Conservation (phyloP, 1,284 basidiomycete species). For the Cutaneotrichosporon cavernicola region DNA sequence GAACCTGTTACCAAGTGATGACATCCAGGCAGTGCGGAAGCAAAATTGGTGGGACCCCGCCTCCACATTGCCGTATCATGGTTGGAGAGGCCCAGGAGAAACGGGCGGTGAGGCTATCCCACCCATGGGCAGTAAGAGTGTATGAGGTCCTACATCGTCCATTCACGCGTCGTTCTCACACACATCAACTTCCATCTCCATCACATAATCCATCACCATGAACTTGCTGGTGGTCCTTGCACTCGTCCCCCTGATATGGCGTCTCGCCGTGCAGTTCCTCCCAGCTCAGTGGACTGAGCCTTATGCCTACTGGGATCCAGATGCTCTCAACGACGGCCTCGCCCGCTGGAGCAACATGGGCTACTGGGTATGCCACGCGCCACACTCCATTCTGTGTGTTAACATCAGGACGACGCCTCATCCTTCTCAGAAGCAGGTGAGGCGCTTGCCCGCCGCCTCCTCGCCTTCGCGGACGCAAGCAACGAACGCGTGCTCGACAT, state of each 20-base stretch:
- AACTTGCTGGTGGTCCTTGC: constrained; percentile 29
- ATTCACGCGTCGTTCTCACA: neutral
- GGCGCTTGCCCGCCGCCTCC: constrained; percentile 62
- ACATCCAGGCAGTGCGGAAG: neutral
- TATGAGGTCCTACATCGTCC: neutral
- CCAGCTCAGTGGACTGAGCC: constrained; percentile 36
- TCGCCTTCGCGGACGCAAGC: constrained; percentile 55
- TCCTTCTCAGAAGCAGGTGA: constrained; percentile 63
- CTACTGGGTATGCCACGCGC: constrained; percentile 33
- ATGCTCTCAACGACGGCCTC: constrained; percentile 32
- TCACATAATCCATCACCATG: constrained; percentile 7
- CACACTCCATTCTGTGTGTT: neutral
- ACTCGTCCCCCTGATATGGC: constrained; percentile 33
- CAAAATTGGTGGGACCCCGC: neutral
- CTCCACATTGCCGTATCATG: neutral
- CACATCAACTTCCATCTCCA: neutral
- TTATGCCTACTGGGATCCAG: constrained; percentile 40
- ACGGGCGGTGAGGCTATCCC: neutral
- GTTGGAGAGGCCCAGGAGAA: neutral
- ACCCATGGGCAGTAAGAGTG: neutral
- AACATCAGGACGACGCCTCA: constrained; percentile 17
- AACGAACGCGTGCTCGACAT: constrained; percentile 62
- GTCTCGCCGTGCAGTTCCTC: constrained; percentile 29
- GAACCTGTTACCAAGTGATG: neutral
- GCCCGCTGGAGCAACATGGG: constrained; percentile 48